Percentiles rank a stretch among this genome's conserved stretches.
These are phyloP conservation scores for Bullera alba DNA, from an alignment of 768 basidiomycete species.

Conservation along the genomic window DNA sequence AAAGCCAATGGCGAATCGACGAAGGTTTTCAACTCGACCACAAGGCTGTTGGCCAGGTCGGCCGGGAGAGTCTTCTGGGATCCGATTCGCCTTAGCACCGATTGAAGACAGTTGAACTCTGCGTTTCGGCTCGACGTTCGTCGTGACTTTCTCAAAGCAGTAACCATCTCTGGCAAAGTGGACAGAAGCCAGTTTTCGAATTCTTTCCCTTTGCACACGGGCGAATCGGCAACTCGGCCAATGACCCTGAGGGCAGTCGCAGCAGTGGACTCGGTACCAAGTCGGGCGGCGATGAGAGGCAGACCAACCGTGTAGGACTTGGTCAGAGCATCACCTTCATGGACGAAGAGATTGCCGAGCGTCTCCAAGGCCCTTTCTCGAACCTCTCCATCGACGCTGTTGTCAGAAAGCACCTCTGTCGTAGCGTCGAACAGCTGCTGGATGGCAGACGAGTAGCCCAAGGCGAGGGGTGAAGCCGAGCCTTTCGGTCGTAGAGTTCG, in stretches of 20 bases:
- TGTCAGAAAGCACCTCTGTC: conserved; percentile 60
- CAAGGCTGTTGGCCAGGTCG: conserved; percentile 57
- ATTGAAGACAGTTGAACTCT: conserved; percentile 66
- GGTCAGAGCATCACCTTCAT: conserved; percentile 67
- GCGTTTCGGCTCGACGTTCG: conserved; percentile 71
- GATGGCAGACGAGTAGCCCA: conserved; percentile 42
- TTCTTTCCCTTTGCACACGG: conserved; percentile 28
- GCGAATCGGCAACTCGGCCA: conserved; percentile 62
- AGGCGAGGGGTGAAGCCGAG: conserved; percentile 24
- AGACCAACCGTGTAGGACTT: conserved; percentile 27
- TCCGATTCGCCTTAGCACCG: conserved; percentile 44
- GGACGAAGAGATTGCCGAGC: conserved; percentile 79
- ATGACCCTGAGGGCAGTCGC: conserved; percentile 62
- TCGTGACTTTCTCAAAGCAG: conserved; percentile 67
- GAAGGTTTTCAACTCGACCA: conserved; percentile 69
- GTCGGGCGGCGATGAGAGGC: conserved; percentile 37
- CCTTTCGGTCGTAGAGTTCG: conserved; percentile 54
- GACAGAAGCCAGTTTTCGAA: conserved; percentile 64
- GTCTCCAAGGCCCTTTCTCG: conserved; percentile 72
- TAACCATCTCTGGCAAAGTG: conserved; percentile 68
- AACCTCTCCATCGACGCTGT: conserved; percentile 88
- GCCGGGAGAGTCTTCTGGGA: conserved; percentile 48
- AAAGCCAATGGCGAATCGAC: conserved; percentile 56
- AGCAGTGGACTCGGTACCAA: conserved; percentile 47
- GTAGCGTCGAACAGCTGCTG: conserved; percentile 70